phyloP scores from a whole-genome alignment of 176 grass and related monocot species.

The Carex pumila region DNA sequence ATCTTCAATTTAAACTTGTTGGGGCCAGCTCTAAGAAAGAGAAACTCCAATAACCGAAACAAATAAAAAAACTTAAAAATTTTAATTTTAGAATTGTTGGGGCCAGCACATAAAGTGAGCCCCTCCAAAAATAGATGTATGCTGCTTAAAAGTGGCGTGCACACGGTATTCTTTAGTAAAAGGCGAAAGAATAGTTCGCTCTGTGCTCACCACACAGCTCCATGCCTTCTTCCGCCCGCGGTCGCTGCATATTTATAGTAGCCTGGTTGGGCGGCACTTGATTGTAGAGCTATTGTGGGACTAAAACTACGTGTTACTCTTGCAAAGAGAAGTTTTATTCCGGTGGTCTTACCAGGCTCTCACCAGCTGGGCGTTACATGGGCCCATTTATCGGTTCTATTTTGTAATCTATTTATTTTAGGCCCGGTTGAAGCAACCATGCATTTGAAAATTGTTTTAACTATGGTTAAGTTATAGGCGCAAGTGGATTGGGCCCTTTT shows the following conservation, averaged over 20 bases:
- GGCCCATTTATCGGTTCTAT: not conserved
- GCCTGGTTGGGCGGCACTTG: not conserved
- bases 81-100: too few relatives aligned
- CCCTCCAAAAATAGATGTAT: not conserved
- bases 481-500: too few relatives aligned
- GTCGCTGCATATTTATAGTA: not conserved
- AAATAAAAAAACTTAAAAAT: too few relatives aligned
- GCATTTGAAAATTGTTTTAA: not conserved
- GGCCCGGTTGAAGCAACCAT: not conserved
- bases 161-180: constrained; percentile 51
- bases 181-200: constrained; percentile 64
- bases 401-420: not conserved
- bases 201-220: not conserved
- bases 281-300: not conserved
- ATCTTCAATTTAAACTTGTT: too few relatives aligned
- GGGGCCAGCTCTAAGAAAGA: too few relatives aligned
- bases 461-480: not conserved
- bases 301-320: not conserved
- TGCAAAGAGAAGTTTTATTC: not conserved
- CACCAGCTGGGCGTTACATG: not conserved
- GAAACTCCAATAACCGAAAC: too few relatives aligned
- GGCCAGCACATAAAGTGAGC: too few relatives aligned
- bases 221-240: too few relatives aligned
- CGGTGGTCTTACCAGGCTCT: not conserved
- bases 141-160: not conserved